Base-by-base conservation (phyloP, 2,329 filamentous ascomycete genomes). In the Trichophaea hybrida region DNA sequence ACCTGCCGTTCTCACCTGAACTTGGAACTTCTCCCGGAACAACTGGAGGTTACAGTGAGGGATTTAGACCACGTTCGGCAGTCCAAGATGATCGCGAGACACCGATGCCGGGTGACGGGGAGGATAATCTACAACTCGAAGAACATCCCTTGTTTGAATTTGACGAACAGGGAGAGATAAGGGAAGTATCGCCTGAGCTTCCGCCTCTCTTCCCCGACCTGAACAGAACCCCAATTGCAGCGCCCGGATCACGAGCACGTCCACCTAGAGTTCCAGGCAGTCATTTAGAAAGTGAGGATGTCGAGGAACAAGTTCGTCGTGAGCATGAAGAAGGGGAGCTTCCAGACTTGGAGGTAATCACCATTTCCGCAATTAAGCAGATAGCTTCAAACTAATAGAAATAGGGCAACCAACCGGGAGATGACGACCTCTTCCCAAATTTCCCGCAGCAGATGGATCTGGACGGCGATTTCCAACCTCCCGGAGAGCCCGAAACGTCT, bases 131-230 rank as follows among this genome's bases (percentile, higher is more conserved):
- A 17, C n/a, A 56, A n/a, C 58, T 57, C 13, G 46, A 63, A 37
- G 65, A 64, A 3, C 53, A 64, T 5, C 57, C 64, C 10, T 61
- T 57, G 15, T 68, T 68, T 49, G 61, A 65, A 43, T 68, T 68
- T 34, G 64, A 66, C 37, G 65, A 65, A 48, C 56, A 68, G 55
- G 67, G 67, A 2, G 60, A 66, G 38, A 59, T 67, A 40, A 64
- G 59, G 56, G 64, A 68, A 7, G 24, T 64, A 12, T 49, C 34
- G 24, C 63, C 40, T 24, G 31, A 55, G 32, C 17, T 64, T 33
- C 59, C 53, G 5, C 51, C 51, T 12, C 24, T 15, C 5, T 6
- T 32, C 15, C 37, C 49, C 38, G 44, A 32, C 4, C 57, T 32
- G 35, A 43, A 55, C 6, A 58, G 43, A 46, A 58, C 57, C 32